Evolutionary conservation across 305 asterid species (phyloP), one percentile per base, ranked within the genome.

Genomic region (Plantago coronopus): DNA sequence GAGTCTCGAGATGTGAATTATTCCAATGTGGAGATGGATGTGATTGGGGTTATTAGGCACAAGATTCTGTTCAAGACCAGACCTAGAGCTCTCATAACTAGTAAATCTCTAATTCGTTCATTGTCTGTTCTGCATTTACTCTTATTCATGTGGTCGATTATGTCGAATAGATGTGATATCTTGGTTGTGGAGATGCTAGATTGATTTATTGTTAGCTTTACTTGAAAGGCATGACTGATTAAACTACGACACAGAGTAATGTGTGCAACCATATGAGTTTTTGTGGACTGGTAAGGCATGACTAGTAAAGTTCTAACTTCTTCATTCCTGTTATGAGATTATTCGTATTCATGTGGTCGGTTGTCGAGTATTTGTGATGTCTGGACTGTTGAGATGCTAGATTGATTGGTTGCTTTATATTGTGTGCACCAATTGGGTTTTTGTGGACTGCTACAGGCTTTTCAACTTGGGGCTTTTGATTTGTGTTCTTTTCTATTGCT

Each of bases 71-170:
- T 89, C 83, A 93, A 89, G 74, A 85, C 89, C 69, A 89, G 99
- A 77, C 99, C 99, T 14, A 89, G 72, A 78, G 97, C 99, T 20
- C 87, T 89, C 29, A 93, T 89, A 69, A 77, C 99, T 20, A 79
- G 97, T 87, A 74, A 76, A 80, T 40, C 22, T 27, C 21, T 49
- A 61, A 44, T 58, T 27, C 31, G 3, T 7, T 54, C 22, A 1
- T 34, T 47, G 16, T 18, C 5, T 50, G n/a, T 29, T 27, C 55
- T 25, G 40, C 17, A 19, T 17, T 54, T 29, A 60, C 15, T 44
- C 45, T n/a, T 31, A 19, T 16, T 21, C 61, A 2, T 61, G 51
- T 19, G 13, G 50, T 45, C 31, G 29, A 23, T 60, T 27, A 22
- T 45, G n/a, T 25, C 17, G 17, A 31, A 17, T 23, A 27, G 29